Evolutionary conservation across 306 rosid species (phyloP).

Genomic region (Morella rubra): DNA sequence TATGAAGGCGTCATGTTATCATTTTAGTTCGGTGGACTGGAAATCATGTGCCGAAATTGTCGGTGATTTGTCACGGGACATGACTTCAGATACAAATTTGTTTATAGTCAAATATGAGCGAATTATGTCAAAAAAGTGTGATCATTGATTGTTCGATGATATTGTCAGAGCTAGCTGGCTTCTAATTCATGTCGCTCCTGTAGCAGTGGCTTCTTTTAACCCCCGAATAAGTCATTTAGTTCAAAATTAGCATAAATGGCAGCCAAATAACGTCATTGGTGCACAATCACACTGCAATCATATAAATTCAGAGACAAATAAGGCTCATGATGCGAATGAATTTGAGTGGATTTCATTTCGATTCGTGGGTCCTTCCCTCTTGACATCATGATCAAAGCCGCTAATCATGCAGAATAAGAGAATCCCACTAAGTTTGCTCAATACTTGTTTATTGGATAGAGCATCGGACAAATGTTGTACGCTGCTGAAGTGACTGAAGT

Average conservation of each 20-base stretch:
- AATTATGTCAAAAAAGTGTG: constrained; percentile 10
- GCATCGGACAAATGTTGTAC: background rate
- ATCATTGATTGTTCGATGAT: background rate
- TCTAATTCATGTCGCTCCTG: too few species aligned
- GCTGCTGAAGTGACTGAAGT: background rate
- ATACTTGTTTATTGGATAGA: background rate
- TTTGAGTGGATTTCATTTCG: background rate
- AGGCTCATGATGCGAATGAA: background rate
- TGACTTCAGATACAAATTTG: constrained; percentile 7
- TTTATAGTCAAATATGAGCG: background rate
- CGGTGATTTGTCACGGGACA: background rate
- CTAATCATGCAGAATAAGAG: background rate
- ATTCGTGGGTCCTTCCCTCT: constrained; percentile 13
- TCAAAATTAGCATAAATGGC: background rate
- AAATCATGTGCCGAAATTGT: background rate
- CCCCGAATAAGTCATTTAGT: background rate
- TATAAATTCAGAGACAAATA: background rate
- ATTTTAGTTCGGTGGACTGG: constrained; percentile 8
- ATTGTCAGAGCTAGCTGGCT: too few species aligned
- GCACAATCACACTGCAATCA: background rate
- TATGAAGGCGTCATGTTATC: background rate
- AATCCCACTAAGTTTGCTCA: background rate
- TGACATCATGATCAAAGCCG: constrained; percentile 11
- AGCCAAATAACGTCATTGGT: background rate
- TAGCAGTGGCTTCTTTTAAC: too few species aligned